phyloP scores from a whole-genome alignment of 2,329 filamentous ascomycete genomes.

The Magnaporthales sp. region DNA sequence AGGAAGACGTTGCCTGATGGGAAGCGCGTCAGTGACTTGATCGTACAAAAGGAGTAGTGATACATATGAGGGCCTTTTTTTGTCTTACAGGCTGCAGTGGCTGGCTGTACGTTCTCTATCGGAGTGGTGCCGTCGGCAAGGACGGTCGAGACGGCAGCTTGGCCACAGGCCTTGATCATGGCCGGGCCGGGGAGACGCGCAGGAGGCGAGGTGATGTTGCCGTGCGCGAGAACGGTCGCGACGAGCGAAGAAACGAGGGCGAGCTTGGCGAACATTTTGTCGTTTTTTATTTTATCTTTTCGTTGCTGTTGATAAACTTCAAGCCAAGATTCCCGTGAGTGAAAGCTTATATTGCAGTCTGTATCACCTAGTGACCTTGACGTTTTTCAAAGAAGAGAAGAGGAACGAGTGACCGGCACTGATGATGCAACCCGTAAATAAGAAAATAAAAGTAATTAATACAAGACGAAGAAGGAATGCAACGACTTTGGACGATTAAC shows the following conservation, averaged over 20 bases:
- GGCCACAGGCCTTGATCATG: slow-evolving; percentile 34
- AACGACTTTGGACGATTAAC: not conserved
- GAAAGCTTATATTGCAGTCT: not conserved
- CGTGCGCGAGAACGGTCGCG: slow-evolving; percentile 29
- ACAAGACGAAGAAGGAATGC: not conserved
- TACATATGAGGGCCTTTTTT: not conserved
- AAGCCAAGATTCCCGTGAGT: not conserved
- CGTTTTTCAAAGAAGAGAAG: not conserved
- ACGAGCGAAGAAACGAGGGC: slow-evolving; percentile 13
- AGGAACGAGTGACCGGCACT: slow-evolving; percentile 16
- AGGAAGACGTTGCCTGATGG: slow-evolving; percentile 31
- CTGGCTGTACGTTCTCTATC: slow-evolving; percentile 20
- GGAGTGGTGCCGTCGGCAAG: slow-evolving; percentile 26
- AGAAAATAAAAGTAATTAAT: not conserved
- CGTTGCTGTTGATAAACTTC: not conserved
- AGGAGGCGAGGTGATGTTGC: slow-evolving; percentile 30
- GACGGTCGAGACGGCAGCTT: slow-evolving; percentile 26
- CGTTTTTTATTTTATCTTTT: not conserved
- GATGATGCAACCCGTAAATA: not conserved
- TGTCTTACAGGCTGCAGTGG: slow-evolving; percentile 17
- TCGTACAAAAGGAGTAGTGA: not conserved
- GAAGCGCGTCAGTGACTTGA: not conserved
- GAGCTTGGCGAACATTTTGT: slow-evolving; percentile 11
- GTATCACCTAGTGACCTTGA: not conserved
- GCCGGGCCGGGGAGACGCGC: slow-evolving; percentile 32